Conservation (phyloP, 2,329 filamentous ascomycete species). For the Allantophomopsis cytisporea region DNA sequence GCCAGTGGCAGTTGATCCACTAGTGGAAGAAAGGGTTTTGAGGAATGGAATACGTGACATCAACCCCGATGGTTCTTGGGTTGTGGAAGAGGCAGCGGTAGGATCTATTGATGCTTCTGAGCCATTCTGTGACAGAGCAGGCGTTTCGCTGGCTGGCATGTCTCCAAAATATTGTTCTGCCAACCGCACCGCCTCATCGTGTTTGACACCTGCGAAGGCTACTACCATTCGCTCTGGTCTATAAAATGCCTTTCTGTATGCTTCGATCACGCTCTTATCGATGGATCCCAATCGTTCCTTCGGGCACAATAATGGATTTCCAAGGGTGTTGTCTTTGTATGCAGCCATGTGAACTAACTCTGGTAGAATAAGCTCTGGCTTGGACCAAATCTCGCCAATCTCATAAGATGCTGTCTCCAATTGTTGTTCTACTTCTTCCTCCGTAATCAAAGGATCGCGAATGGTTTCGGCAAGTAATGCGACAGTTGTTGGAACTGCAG, state of each 20-base stretch:
- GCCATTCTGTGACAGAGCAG: slow-evolving; percentile 36
- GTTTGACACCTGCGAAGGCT: slow-evolving; percentile 84
- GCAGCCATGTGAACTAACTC: slow-evolving; percentile 93
- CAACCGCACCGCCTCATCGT: slow-evolving; percentile 64
- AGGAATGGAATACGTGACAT: slow-evolving; percentile 80
- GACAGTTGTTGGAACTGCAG: slow-evolving; percentile 69
- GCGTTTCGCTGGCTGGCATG: slow-evolving; percentile 49
- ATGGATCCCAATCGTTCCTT: slow-evolving; percentile 69
- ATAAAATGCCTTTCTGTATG: slow-evolving; percentile 76
- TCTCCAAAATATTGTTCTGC: slow-evolving; percentile 83
- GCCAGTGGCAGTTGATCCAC: slow-evolving; percentile 31
- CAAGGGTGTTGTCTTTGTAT: slow-evolving; percentile 90
- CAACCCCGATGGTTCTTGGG: slow-evolving; percentile 47
- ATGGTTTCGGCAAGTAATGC: slow-evolving; percentile 88
- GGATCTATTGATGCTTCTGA: slow-evolving; percentile 41
- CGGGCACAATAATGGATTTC: slow-evolving; percentile 85
- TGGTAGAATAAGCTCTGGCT: slow-evolving; percentile 88
- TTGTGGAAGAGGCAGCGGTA: slow-evolving; percentile 20
- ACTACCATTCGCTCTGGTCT: slow-evolving; percentile 84
- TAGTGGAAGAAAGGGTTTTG: slow-evolving; percentile 74
- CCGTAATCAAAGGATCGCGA: slow-evolving; percentile 69
- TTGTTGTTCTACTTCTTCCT: slow-evolving; percentile 77
- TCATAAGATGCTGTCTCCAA: slow-evolving; percentile 89
- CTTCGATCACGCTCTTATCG: slow-evolving; percentile 55
- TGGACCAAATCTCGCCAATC: slow-evolving; percentile 94